phyloP scores from a whole-genome alignment of 2,329 filamentous ascomycete species.

The Mycosphaerella sp. region DNA sequence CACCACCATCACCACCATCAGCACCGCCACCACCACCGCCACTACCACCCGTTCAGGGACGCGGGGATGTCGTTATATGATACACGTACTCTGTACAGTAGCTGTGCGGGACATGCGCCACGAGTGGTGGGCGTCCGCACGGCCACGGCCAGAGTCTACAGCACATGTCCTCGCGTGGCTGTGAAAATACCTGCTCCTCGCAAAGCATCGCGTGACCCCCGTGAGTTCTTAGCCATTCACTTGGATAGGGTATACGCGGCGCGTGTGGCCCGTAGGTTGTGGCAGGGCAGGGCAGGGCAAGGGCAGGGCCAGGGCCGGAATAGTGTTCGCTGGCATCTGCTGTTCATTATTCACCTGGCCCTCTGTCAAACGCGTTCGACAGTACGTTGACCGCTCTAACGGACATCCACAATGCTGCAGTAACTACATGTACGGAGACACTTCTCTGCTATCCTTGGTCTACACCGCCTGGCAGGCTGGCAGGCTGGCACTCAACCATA shows the following conservation, averaged over 20 bases:
- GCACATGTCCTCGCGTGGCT: too few relatives aligned
- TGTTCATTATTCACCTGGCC: neutral
- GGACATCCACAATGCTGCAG: neutral
- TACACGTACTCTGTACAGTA: too few relatives aligned
- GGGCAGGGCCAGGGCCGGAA: neutral
- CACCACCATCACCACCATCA: too few relatives aligned
- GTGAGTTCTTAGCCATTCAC: neutral
- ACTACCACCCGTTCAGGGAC: too few relatives aligned
- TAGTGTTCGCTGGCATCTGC: neutral
- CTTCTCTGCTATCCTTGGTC: neutral
- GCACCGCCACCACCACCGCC: too few relatives aligned
- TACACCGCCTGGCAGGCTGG: neutral
- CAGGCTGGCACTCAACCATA: neutral
- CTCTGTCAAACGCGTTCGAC: neutral
- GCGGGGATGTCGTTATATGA: too few relatives aligned
- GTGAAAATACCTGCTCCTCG: neutral
- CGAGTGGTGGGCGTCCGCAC: too few relatives aligned
- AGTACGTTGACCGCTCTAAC: neutral
- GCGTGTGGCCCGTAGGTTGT: neutral
- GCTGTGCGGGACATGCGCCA: too few relatives aligned
- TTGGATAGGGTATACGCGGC: constrained; percentile 1
- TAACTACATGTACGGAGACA: neutral
- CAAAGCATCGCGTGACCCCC: neutral
- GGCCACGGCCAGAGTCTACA: too few relatives aligned
- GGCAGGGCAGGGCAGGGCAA: neutral